phyloP scores from a whole-genome alignment of 2,329 filamentous ascomycete species.

The Xylaria sp. region DNA sequence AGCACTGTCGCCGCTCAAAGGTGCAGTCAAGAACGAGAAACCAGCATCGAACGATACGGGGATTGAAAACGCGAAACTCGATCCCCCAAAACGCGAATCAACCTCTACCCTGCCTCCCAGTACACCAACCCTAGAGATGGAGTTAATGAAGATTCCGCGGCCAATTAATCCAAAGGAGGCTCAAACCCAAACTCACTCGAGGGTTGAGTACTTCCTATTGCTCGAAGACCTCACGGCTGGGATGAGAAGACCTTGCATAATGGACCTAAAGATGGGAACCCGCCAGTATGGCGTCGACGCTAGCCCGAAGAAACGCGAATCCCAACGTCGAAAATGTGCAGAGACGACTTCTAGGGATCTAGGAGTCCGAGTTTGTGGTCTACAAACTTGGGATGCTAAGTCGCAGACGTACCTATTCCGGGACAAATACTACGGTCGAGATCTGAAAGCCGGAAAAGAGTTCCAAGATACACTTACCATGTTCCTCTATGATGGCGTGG shows the following conservation, averaged over 20 bases:
- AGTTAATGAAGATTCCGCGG: constrained; percentile 61
- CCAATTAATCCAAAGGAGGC: constrained; percentile 83
- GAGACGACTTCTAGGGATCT: constrained; percentile 91
- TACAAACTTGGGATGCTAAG: constrained; percentile 94
- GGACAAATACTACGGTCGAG: constrained; percentile 96
- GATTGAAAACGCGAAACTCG: constrained; percentile 3
- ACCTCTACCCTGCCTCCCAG: constrained; percentile 51
- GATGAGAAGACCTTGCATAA: constrained; percentile 96
- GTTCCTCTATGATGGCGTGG: constrained; percentile 91
- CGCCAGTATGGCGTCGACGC: constrained; percentile 96
- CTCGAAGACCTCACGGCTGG: constrained; percentile 95
- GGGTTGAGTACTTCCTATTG: constrained; percentile 92
- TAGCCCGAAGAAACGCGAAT: constrained; percentile 89
- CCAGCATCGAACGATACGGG: neutral
- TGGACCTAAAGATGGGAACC: constrained; percentile 99
- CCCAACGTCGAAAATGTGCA: constrained; percentile 92
- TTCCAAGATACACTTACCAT: constrained; percentile 89
- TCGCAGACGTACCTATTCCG: constrained; percentile 91
- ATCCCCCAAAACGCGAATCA: constrained; percentile 50
- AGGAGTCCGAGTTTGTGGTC: constrained; percentile 91
- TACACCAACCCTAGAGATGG: constrained; percentile 53
- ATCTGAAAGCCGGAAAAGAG: constrained; percentile 85
- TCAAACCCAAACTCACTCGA: constrained; percentile 69
- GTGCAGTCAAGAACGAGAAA: constrained; percentile 29
- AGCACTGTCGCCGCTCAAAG: constrained; percentile 39